Conservation (phyloP, 345 rosid genomes). For the Euclidium syriacum region DNA sequence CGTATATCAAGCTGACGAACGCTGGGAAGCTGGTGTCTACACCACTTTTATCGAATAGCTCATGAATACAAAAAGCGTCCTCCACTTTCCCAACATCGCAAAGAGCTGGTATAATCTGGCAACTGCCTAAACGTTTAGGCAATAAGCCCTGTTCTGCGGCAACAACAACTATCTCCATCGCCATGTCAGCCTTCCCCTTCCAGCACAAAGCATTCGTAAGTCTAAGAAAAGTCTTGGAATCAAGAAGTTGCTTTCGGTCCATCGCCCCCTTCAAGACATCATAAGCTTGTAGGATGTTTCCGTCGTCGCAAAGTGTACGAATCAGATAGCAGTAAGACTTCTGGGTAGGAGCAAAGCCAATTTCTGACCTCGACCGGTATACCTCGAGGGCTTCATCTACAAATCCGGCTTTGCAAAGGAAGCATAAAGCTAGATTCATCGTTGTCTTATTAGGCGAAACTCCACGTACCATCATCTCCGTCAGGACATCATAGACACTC, state of each 20-base stretch:
- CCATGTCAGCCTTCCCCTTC: slow-evolving; percentile 55
- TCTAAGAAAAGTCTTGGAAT: slow-evolving; percentile 39
- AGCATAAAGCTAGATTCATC: slow-evolving; percentile 63
- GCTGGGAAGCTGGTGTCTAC: slow-evolving; percentile 18
- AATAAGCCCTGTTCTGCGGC: slow-evolving; percentile 40
- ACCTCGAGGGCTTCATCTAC: slow-evolving; percentile 66
- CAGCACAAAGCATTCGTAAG: slow-evolving; percentile 64
- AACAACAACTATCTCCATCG: slow-evolving; percentile 48
- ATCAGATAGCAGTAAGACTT: slow-evolving; percentile 64
- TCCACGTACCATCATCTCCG: slow-evolving; percentile 57
- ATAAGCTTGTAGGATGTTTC: slow-evolving; percentile 52
- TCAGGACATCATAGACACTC: slow-evolving; percentile 59
- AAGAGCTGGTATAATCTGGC: slow-evolving; percentile 52
- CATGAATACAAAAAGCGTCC: slow-evolving; percentile 52
- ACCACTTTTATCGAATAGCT: slow-evolving; percentile 38
- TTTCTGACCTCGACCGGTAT: slow-evolving; percentile 53
- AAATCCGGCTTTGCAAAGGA: slow-evolving; percentile 83
- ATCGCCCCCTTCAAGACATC: slow-evolving; percentile 43
- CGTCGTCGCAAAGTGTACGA: slow-evolving; percentile 48
- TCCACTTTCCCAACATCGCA: slow-evolving; percentile 52
- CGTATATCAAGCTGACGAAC: slow-evolving; percentile 47
- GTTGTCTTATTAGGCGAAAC: slow-evolving; percentile 54
- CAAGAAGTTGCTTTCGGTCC: slow-evolving; percentile 56
- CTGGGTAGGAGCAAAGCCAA: slow-evolving; percentile 44
- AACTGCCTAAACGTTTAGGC: slow-evolving; percentile 35